Evolutionary conservation across 1,139 yeast species (phyloP), one percentile per base, ranked within the genome.

Genomic region (Pichia sp.): DNA sequence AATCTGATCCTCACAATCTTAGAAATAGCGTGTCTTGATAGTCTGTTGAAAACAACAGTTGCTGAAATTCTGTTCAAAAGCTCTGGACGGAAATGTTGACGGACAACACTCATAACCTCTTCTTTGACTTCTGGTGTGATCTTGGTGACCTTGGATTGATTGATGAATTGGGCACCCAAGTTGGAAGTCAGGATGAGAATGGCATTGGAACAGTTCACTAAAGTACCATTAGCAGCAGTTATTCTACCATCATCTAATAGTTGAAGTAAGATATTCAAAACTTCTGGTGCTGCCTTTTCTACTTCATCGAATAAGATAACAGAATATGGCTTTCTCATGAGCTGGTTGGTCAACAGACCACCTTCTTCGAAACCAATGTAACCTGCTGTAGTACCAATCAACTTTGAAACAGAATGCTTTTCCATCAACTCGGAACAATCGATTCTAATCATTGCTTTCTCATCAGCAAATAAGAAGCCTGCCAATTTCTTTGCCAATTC

Each of bases 241-340:
- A 95, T 84, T 73, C 97, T 84, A 67, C 99, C 99, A 71, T 95
- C 99, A 68, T 95, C 99, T 59, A 93, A 77, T 72, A 93, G 82
- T 70, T 93, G 99, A 64, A 93, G 78, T 65, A 93, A 77, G 23
- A 93, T 85, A 5, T 97, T 95, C 70, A 93, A 78, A 2, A 95
- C 99, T 70, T 93, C 98, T 1, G 99, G 99, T 2, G 97, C 96
- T n/a, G 99, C 99, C 73, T 93, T 93, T 69, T 93, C 99, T 56
- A 93, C 96, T 73, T 93, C 99, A 74, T 93, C 99, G 67, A 93
- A 93, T 61, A 93, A 77, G 34, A 93, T 81, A 31, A 95, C 99
- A 5, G 98, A 88, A 75, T 93, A 95, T 53, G 99, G 99, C 60
- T 87, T 85, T 69, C 97, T 82, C 58, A 90, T 79, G 59, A 93